phyloP scores from a whole-genome alignment of 208 protist genomes.

The Phytomonas sp. region DNA sequence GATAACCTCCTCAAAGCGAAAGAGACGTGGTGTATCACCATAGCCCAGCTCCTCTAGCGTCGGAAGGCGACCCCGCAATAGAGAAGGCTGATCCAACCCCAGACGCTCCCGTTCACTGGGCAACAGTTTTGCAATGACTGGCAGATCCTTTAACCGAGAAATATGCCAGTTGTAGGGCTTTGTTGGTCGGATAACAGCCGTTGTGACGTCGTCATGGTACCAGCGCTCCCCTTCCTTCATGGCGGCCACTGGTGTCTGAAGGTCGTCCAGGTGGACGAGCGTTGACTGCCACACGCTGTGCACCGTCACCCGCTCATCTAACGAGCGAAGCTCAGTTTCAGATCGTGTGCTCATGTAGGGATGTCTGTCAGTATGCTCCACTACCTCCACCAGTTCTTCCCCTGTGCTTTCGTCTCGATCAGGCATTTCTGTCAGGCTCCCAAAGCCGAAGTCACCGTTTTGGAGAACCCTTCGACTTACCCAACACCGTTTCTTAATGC shows the following conservation, averaged over 20 bases:
- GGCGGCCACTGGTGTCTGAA: constrained; percentile 57
- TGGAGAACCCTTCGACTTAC: constrained; percentile 24
- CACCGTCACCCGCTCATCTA: constrained; percentile 10
- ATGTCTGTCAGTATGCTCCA: constrained; percentile 14
- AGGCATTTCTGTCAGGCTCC: not conserved
- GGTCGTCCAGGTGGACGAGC: constrained; percentile 85
- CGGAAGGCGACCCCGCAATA: constrained; percentile 49
- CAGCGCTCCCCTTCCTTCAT: constrained; percentile 83
- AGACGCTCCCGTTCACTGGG: constrained; percentile 26
- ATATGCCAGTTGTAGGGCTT: constrained; percentile 52
- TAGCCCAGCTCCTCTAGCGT: constrained; percentile 73
- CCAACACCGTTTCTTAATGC: constrained; percentile 31
- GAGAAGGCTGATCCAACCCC: constrained; percentile 22
- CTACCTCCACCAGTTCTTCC: constrained; percentile 21
- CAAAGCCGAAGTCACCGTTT: not conserved
- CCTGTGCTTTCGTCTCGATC: constrained; percentile 2
- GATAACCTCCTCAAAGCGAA: constrained; percentile 64
- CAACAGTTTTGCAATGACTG: constrained; percentile 22
- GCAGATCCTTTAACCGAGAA: constrained; percentile 21
- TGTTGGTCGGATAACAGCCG: constrained; percentile 70
- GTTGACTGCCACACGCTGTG: constrained; percentile 87
- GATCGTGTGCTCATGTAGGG: not conserved
- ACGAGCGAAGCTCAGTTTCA: not conserved
- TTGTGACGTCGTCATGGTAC: constrained; percentile 83
- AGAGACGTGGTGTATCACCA: constrained; percentile 19